Evolutionary conservation across 208 protist species (phyloP).

Genomic region (Leishmania turanica): DNA sequence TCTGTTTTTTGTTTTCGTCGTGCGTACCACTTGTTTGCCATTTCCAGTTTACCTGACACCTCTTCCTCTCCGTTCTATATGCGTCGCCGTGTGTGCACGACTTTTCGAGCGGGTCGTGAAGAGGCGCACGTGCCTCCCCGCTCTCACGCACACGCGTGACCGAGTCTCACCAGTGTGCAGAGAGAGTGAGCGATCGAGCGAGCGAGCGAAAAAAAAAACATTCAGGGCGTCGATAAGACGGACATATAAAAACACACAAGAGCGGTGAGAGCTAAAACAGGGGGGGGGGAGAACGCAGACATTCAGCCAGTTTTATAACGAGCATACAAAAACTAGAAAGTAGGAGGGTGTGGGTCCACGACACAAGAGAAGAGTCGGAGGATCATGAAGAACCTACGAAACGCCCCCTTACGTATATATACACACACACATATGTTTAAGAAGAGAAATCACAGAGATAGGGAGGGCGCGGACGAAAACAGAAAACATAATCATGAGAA

Average conservation of each 20-base stretch:
- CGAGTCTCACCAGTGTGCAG: not conserved
- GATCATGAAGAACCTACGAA: not conserved
- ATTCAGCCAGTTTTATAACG: too few relatives aligned
- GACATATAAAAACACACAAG: not conserved
- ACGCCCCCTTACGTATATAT: not conserved
- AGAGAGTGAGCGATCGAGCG: not conserved
- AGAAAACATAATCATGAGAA: too few relatives aligned
- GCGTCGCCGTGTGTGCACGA: not conserved
- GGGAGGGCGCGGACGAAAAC: not conserved
- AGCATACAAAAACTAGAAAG: not conserved
- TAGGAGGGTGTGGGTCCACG: not conserved
- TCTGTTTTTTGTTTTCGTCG: not conserved
- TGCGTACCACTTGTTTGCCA: not conserved
- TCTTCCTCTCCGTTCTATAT: not conserved
- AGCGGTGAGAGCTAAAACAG: not conserved
- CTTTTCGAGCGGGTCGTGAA: not conserved
- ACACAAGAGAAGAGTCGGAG: not conserved
- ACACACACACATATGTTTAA: not conserved
- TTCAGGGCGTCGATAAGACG: not conserved
- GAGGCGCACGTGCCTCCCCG: not conserved
- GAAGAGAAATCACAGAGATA: not conserved
- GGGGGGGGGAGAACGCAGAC: not conserved
- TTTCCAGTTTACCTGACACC: not conserved
- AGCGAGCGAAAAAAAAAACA: not conserved
- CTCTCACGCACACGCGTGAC: not conserved